Evolutionary conservation across 768 basidiomycete genomes (phyloP).

Genomic region (Pleurotus pulmonarius): DNA sequence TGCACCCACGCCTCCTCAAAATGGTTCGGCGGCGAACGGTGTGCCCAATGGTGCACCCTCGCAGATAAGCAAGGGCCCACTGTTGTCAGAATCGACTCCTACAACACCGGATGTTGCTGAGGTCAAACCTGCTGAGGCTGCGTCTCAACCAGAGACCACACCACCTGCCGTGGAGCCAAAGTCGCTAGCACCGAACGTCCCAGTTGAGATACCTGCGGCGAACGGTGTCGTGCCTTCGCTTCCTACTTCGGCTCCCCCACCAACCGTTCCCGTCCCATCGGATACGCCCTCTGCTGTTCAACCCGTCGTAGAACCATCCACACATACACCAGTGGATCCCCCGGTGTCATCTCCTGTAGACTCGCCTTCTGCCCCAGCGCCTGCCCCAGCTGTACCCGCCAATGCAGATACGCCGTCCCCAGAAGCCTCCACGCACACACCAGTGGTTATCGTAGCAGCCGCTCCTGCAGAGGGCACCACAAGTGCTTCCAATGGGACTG

Average conservation of each 20-base stretch:
- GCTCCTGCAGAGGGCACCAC: slow-evolving; percentile 5
- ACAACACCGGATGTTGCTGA: neutral
- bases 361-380: slow-evolving; percentile 10
- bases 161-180: slow-evolving; percentile 3
- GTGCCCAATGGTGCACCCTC: neutral
- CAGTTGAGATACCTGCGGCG: slow-evolving; percentile 36
- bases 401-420: slow-evolving; percentile 4
- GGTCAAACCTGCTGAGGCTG: neutral
- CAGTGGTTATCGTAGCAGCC: slow-evolving; percentile 5
- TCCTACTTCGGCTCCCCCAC: slow-evolving; percentile 4
- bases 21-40: neutral
- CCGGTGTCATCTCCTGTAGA: slow-evolving; percentile 2
- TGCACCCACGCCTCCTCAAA: neutral
- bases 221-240: slow-evolving; percentile 25
- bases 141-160: neutral
- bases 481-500: neutral
- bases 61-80: neutral
- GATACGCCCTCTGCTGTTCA: slow-evolving; percentile 2
- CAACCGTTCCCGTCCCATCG: neutral
- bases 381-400: neutral
- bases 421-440: slow-evolving; percentile 17
- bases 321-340: slow-evolving; percentile 15
- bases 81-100: neutral
- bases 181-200: slow-evolving; percentile 26
- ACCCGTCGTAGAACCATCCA: slow-evolving; percentile 12